Percentiles rank a stretch among this genome's conserved stretches.
These are phyloP conservation scores for Ogataea paraovalis DNA, from an alignment of 805 yeast genomes.

Conservation along the genomic window DNA sequence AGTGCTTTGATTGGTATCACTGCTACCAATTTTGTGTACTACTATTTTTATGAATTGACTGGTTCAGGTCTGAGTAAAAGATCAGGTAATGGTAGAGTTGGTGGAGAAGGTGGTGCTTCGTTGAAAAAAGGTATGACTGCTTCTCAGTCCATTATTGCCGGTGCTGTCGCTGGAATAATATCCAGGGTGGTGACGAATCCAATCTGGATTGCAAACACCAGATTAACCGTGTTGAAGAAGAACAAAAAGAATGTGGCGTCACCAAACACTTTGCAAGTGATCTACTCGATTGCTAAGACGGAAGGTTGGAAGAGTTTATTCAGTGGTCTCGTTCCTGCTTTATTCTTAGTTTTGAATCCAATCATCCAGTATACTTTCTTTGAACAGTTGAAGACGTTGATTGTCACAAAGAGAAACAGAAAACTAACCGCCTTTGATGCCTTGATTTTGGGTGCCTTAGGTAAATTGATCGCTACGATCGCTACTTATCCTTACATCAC, in stretches of 20 bases:
- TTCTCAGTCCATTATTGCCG: constrained; percentile 65
- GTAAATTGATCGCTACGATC: constrained; percentile 84
- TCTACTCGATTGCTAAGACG: constrained; percentile 57
- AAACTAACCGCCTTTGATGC: constrained; percentile 71
- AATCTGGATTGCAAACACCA: constrained; percentile 91
- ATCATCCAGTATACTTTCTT: constrained; percentile 88
- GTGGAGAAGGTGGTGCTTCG: neutral
- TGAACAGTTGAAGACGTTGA: constrained; percentile 73
- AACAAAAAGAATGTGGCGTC: constrained; percentile 18
- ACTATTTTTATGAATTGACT: constrained; percentile 82
- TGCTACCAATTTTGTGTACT: constrained; percentile 82
- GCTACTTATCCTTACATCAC: constrained; percentile 91
- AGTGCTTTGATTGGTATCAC: constrained; percentile 85
- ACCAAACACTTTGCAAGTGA: constrained; percentile 47
- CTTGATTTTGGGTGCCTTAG: constrained; percentile 81
- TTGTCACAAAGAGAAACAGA: constrained; percentile 50
- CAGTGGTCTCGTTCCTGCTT: constrained; percentile 84
- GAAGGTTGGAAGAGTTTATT: constrained; percentile 75
- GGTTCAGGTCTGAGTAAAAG: constrained; percentile 9
- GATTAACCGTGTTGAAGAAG: constrained; percentile 62
- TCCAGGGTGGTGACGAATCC: constrained; percentile 84
- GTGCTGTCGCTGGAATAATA: constrained; percentile 83
- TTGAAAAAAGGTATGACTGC: constrained; percentile 45
- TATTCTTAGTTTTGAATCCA: constrained; percentile 82
- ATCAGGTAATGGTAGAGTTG: neutral